Conservation (phyloP, 495 filamentous ascomycete species). For the Hyaloscypha bicolor region DNA sequence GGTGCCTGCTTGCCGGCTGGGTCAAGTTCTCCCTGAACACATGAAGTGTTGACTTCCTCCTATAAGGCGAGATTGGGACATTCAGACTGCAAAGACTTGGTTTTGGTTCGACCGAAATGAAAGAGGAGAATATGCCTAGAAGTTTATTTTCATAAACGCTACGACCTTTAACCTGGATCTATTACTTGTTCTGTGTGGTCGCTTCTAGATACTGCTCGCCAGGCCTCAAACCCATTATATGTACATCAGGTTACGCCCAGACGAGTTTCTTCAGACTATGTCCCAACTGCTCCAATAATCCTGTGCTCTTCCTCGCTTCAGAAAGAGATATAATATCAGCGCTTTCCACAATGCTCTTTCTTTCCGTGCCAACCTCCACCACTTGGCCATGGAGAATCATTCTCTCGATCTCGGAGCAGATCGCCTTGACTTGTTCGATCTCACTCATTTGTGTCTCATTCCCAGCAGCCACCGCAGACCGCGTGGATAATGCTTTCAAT, state of each 20-base stretch:
- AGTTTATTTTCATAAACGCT: background rate
- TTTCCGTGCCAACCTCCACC: conserved; percentile 36
- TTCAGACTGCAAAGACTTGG: too few species aligned
- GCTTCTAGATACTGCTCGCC: background rate
- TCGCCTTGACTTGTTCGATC: conserved; percentile 65
- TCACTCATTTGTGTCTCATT: conserved; percentile 55
- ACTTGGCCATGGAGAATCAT: conserved; percentile 30
- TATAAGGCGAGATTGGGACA: too few species aligned
- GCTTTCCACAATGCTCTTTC: conserved; percentile 57
- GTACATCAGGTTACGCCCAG: conserved; percentile 62
- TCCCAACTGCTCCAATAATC: conserved; percentile 79
- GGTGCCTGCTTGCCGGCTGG: too few species aligned
- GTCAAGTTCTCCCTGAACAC: too few species aligned
- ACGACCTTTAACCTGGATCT: background rate
- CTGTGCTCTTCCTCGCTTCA: conserved; percentile 87
- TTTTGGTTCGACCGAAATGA: too few species aligned
- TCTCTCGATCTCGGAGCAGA: conserved; percentile 58
- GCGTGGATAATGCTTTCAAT: conserved; percentile 64
- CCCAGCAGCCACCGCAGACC: conserved; percentile 44
- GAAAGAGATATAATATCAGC: conserved; percentile 78
- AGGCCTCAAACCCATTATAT: background rate
- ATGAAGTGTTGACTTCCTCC: too few species aligned
- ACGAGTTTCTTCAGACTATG: conserved; percentile 90
- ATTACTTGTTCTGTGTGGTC: background rate
- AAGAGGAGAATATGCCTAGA: too few species aligned